These are phyloP conservation scores for Phialophora verrucosa DNA, from an alignment of 2,329 filamentous ascomycete genomes.

Conservation along the genomic window DNA sequence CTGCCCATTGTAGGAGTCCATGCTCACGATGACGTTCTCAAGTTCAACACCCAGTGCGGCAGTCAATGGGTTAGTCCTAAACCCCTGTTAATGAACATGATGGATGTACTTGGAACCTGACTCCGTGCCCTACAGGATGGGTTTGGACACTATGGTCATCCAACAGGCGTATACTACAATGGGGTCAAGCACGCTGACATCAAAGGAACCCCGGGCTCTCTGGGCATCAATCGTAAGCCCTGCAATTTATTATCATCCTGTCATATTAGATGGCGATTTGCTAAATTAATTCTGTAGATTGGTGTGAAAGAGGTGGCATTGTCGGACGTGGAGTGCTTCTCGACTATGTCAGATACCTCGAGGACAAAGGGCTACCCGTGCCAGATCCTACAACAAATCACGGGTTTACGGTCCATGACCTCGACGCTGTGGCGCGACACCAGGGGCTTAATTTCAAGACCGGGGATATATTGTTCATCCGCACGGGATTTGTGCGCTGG, in stretches of 20 bases:
- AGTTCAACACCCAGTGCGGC: constrained; percentile 20
- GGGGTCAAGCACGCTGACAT: neutral
- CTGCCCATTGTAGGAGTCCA: neutral
- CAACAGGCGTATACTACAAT: neutral
- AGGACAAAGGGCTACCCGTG: neutral
- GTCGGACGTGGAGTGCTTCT: neutral
- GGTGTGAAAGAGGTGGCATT: constrained; percentile 38
- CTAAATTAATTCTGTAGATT: neutral
- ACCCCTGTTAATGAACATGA: neutral
- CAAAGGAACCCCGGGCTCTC: neutral
- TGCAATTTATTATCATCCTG: neutral
- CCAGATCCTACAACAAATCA: neutral
- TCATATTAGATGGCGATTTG: neutral
- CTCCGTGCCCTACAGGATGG: neutral
- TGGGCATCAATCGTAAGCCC: neutral
- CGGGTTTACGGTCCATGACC: neutral
- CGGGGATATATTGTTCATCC: neutral
- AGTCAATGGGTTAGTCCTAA: constrained; percentile 11
- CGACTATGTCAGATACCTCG: neutral
- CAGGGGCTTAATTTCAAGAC: neutral
- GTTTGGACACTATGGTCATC: neutral
- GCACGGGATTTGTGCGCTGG: neutral
- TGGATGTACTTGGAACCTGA: no score
- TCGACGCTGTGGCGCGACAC: neutral
- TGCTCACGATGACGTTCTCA: constrained; percentile 12